phyloP scores from a whole-genome alignment of 129 eudicot species.

The Dittrichia graveolens region DNA sequence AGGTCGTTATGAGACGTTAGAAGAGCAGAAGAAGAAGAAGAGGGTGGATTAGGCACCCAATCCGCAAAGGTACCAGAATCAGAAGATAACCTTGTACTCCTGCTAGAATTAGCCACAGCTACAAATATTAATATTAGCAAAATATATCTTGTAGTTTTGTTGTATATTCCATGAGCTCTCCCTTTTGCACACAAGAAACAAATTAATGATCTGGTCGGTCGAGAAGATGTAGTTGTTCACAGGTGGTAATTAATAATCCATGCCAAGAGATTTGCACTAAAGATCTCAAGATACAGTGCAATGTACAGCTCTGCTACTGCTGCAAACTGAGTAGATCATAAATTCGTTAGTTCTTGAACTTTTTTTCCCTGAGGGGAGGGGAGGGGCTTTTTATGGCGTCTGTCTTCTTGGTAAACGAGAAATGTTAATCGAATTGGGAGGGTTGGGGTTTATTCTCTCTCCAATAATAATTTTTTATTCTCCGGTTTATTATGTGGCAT shows the following conservation, averaged over 20 bases:
- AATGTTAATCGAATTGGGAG: slow-evolving; percentile 20
- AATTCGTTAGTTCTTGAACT: slow-evolving; percentile 3
- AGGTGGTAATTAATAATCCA: too few species aligned
- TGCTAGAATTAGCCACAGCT: slow-evolving; percentile 84
- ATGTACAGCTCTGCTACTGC: too few species aligned
- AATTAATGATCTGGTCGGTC: neutral
- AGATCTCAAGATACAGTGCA: slow-evolving; percentile 19
- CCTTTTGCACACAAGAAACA: neutral
- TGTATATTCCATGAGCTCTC: neutral
- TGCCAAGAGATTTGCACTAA: neutral
- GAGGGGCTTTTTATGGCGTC: too few species aligned
- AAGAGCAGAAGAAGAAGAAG: slow-evolving; percentile 36
- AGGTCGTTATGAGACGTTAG: slow-evolving; percentile 53
- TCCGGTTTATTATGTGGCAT: too few species aligned
- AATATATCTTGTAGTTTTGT: neutral
- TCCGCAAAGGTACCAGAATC: too few species aligned
- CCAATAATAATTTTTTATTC: too few species aligned
- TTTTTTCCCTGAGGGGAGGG: neutral
- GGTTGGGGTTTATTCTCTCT: slow-evolving; percentile 37
- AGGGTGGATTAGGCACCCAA: slow-evolving; percentile 83
- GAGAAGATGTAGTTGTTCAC: too few species aligned
- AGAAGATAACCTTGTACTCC: slow-evolving; percentile 50
- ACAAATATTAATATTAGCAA: slow-evolving; percentile 19
- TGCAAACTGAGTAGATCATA: neutral
- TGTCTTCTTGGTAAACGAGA: too few species aligned